Evolutionary conservation across 371 early-diverging fungal genomes (phyloP).

Genomic region (Sporodiniella umbellata): DNA sequence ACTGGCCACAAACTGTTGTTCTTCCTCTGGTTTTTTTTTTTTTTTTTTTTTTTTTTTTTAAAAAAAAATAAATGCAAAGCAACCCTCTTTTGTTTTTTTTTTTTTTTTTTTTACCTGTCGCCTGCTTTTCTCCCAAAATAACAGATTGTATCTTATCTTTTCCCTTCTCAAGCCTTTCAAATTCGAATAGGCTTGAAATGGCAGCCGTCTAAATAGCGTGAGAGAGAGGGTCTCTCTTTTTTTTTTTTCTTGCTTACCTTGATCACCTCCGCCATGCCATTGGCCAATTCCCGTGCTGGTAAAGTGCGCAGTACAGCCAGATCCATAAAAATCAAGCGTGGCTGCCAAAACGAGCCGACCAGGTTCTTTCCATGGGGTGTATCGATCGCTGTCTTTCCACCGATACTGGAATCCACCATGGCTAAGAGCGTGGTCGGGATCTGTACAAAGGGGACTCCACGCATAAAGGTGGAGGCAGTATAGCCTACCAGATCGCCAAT

Average conservation of each 20-base stretch:
- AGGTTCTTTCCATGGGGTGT: conserved; percentile 91
- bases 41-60: too few species aligned
- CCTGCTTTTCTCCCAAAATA: conserved; percentile 28
- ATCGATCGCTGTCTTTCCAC: conserved; percentile 95
- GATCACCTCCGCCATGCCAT: conserved; percentile 96
- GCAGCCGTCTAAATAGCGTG: conserved; percentile 67
- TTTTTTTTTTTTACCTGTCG: too few species aligned
- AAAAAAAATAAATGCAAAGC: too few species aligned
- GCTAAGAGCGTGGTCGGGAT: conserved; percentile 94
- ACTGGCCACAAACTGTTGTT: conserved; percentile 41
- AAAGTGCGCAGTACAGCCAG: conserved; percentile 74
- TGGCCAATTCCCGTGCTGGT: conserved; percentile 85
- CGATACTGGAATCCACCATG: conserved; percentile 95
- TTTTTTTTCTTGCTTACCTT: too few species aligned
- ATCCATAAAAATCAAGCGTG: conserved; percentile 85
- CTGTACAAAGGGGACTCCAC: conserved; percentile 87
- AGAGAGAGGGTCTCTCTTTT: too few species aligned
- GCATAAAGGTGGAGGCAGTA: conserved; percentile 95
- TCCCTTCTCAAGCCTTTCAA: conserved; percentile 74
- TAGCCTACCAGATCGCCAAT: conserved; percentile 93
- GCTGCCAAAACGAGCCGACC: conserved; percentile 96
- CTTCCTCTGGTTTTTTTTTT: conserved; percentile 13
- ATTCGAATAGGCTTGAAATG: conserved; percentile 81
- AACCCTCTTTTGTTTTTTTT: too few species aligned
- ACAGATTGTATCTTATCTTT: conserved; percentile 64